Conservation (phyloP, 2,329 filamentous ascomycete genomes). For the Aspergillus terreus region DNA sequence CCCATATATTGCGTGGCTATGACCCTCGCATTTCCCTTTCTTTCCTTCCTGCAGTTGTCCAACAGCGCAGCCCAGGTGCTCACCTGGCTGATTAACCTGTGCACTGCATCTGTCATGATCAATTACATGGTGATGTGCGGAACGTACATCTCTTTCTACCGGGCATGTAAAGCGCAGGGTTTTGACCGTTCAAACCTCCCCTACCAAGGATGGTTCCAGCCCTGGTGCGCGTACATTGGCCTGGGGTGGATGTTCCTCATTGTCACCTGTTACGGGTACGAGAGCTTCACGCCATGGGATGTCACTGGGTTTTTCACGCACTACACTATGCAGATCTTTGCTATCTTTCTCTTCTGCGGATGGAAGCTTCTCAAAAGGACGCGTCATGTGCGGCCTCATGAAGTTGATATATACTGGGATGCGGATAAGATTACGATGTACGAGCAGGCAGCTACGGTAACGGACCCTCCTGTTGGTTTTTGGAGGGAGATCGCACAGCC, state of each 20-base stretch:
- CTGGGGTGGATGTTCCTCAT: conserved; percentile 61
- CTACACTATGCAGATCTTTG: conserved; percentile 63
- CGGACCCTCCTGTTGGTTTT: conserved; percentile 10
- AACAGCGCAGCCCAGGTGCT: conserved; percentile 59
- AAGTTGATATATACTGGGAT: conserved; percentile 12
- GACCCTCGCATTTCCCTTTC: conserved; percentile 60
- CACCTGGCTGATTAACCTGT: conserved; percentile 24
- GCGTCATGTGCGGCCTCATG: not conserved
- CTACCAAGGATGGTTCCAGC: conserved; percentile 64
- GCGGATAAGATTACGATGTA: conserved; percentile 10
- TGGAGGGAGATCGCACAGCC: conserved; percentile 9
- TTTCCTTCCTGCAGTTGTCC: conserved; percentile 67
- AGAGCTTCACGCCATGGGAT: conserved; percentile 68
- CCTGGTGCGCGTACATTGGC: conserved; percentile 64
- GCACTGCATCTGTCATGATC: conserved; percentile 19
- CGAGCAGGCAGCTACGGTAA: conserved; percentile 8
- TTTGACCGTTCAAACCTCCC: conserved; percentile 50
- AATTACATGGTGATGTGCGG: conserved; percentile 7
- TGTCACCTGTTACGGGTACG: conserved; percentile 68
- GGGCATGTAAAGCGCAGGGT: not conserved
- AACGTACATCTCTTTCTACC: not conserved
- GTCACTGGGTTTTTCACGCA: conserved; percentile 65
- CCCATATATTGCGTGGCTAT: conserved; percentile 64
- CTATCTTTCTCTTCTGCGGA: conserved; percentile 60
- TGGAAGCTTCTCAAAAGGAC: conserved; percentile 53